phyloP scores from a whole-genome alignment of 345 rosid genomes.

The Firmiana major region DNA sequence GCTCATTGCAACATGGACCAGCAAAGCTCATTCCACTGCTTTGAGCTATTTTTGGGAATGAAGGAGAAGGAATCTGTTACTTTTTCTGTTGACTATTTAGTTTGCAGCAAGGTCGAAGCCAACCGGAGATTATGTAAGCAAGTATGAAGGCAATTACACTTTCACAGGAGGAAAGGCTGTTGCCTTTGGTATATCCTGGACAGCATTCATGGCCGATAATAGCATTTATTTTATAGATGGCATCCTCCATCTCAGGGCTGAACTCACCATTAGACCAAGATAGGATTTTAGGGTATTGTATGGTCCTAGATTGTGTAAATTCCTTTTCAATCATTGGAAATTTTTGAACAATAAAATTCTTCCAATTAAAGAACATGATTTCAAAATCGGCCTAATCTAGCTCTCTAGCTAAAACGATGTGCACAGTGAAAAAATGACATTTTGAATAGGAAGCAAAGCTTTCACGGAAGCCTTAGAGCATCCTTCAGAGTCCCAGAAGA shows the following conservation, averaged over 20 bases:
- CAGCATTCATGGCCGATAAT: conserved; percentile 52
- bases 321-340: not conserved
- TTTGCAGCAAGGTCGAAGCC: conserved; percentile 73
- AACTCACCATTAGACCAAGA: conserved; percentile 57
- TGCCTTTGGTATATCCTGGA: conserved; percentile 59
- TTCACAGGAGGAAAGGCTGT: conserved; percentile 60
- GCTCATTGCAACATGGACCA: conserved; percentile 72
- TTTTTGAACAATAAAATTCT: not conserved
- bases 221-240: conserved; percentile 61
- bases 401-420: no score
- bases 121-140: conserved; percentile 43
- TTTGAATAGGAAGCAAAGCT: not conserved
- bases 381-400: no score
- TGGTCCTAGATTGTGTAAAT: not conserved
- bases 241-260: conserved; percentile 69
- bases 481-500: not conserved
- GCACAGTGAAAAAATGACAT: not conserved
- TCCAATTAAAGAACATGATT: no score
- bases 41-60: conserved; percentile 70
- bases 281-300: not conserved
- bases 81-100: conserved; percentile 56
- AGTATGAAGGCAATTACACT: conserved; percentile 48
- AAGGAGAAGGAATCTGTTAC: conserved; percentile 56
- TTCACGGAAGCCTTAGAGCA: not conserved
- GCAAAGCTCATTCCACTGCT: conserved; percentile 47